Evolutionary conservation across 129 eudicot genomes (phyloP), one percentile per base, ranked within the genome.

Genomic region (Tagetes erecta): DNA sequence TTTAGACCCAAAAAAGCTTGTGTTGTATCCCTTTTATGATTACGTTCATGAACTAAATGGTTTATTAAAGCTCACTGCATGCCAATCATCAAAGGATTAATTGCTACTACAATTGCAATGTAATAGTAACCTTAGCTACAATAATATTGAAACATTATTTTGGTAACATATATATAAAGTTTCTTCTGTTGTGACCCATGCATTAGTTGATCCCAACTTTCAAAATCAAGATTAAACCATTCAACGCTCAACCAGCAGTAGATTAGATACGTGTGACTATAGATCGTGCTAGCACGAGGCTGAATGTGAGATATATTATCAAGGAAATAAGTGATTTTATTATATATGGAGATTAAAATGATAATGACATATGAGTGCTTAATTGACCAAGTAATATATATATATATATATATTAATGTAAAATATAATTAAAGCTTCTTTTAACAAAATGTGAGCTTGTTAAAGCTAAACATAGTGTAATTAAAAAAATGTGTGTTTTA

Each of bases 401-500:
- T n/a, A n/a, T n/a, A n/a, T n/a, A n/a, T n/a, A 68, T 68, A 34
- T 82, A 83, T 80, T 87, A 86, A 88, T 81, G 81, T 76, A 58
- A 85, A 72, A 85, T 76, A 80, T 86, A n/a, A n/a, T n/a, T n/a
- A 84, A 86, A 84, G 92, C 88, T 84, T 86, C 84, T 76, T 83
- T 76, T 80, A 83, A 88, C 78, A 73, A 78, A 60, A 52, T 72
- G 83, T 64, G 64, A 91, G 88, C 97, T 91, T 89, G 86, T 72
- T 79, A 88, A 91, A 88, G 92, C 85, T 80, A 78, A 75, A 85
- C 86, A 89, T 89, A 82, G 88, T 81, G 63, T 86, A 84, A 82
- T 78, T 79, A 72, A 79, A 78, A 71, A 52, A 44, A 44, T 79
- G 74, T 67, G 80, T 68, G 77, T 86, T 78, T 81, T 86, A 62